Conservation (phyloP, 202 grass and related monocot genomes). For the Saccharum hybrid region DNA sequence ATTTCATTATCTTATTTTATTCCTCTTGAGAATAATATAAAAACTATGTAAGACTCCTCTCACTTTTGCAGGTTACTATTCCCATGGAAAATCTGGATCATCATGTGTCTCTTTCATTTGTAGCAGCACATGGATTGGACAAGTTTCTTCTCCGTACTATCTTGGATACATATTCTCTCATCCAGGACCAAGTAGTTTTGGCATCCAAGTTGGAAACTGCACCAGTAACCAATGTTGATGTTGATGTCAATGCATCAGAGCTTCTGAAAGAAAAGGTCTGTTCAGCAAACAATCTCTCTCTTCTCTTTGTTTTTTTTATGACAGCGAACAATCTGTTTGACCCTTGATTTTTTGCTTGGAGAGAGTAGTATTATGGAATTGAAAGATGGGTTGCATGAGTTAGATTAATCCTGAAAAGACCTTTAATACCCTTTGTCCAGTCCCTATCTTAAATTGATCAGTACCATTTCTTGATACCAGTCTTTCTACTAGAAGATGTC, state of each 20-base stretch:
- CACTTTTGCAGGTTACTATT: conserved; percentile 72
- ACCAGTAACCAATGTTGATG: conserved; percentile 56
- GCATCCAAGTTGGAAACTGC: conserved; percentile 63
- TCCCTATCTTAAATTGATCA: conserved; percentile 11
- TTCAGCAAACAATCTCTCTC: background rate
- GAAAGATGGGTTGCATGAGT: background rate
- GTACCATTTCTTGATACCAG: conserved; percentile 7
- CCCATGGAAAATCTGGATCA: conserved; percentile 75
- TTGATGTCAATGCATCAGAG: conserved; percentile 63
- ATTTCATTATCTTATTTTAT: conserved; percentile 26
- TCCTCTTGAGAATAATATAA: conserved; percentile 5
- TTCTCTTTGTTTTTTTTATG: background rate
- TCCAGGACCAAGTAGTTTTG: conserved; percentile 74
- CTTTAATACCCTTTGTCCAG: background rate
- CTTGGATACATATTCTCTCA: conserved; percentile 66
- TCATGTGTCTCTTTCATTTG: conserved; percentile 81
- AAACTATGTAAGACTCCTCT: conserved; percentile 14
- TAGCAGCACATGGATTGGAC: conserved; percentile 87
- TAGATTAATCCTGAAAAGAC: background rate
- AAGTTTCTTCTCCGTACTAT: conserved; percentile 79
- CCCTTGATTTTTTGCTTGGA: conserved; percentile 37
- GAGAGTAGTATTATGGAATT: background rate
- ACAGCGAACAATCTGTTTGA: conserved; percentile 13
- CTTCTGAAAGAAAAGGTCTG: conserved; percentile 93
- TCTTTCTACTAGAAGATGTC: background rate